Conservation (phyloP, 371 early-diverging fungal species). For the Globomyces sp. region DNA sequence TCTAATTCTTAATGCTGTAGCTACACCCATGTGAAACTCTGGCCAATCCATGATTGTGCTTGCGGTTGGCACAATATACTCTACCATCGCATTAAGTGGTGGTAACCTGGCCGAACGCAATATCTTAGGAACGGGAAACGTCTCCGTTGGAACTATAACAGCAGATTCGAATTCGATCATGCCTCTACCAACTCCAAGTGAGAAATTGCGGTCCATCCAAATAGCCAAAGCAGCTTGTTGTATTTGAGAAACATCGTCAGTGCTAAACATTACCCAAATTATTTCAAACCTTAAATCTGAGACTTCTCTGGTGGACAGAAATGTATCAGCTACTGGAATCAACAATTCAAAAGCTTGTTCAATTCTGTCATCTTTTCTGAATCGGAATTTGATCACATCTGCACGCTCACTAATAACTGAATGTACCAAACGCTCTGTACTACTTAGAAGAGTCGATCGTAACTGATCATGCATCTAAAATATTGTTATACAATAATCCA, state of each 20-base stretch:
- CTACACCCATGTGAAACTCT: constrained; percentile 82
- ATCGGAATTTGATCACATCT: constrained; percentile 53
- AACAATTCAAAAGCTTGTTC: constrained; percentile 62
- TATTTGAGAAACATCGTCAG: constrained; percentile 50
- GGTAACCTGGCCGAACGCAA: constrained; percentile 60
- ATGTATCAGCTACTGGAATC: constrained; percentile 44
- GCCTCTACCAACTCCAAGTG: constrained; percentile 68
- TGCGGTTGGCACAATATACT: constrained; percentile 38
- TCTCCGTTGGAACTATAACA: constrained; percentile 52
- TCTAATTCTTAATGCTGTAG: constrained; percentile 71
- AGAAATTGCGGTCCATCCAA: constrained; percentile 60
- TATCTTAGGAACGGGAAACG: constrained; percentile 58
- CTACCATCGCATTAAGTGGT: constrained; percentile 57
- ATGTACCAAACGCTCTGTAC: not conserved
- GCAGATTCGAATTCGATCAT: constrained; percentile 66
- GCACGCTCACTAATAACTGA: constrained; percentile 21
- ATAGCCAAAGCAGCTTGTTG: constrained; percentile 51
- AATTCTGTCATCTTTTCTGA: constrained; percentile 63
- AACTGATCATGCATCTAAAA: not conserved
- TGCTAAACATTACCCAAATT: constrained; percentile 18
- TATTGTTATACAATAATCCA: not conserved
- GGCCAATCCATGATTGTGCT: constrained; percentile 71
- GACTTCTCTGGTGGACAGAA: constrained; percentile 40
- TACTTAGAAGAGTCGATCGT: too few species aligned
- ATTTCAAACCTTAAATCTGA: constrained; percentile 40